Evolutionary conservation across 257 asterid genomes (phyloP).

Genomic region (Salvia hispanica): DNA sequence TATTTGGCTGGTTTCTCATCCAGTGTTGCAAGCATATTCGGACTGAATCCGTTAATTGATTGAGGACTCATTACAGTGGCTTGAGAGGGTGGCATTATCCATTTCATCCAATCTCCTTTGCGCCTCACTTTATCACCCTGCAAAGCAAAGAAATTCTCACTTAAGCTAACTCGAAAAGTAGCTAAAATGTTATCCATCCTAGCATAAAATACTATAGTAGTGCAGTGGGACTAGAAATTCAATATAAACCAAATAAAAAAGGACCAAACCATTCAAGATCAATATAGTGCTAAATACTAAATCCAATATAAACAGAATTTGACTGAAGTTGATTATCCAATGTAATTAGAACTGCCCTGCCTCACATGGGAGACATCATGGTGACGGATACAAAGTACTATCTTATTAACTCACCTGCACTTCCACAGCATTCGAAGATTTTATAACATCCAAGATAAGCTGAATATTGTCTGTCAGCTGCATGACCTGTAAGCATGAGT

Average conservation of each 20-base stretch:
- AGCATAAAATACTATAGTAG: background rate
- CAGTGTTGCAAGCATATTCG: constrained; percentile 44
- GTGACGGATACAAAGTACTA: background rate
- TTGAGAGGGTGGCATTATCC: constrained; percentile 55
- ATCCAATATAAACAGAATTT: background rate
- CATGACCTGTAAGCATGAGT: constrained; percentile 43
- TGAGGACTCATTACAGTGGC: constrained; percentile 43
- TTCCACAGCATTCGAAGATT: constrained; percentile 64
- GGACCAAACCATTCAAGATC: background rate
- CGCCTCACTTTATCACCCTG: constrained; percentile 74
- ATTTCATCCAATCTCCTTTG: constrained; percentile 58
- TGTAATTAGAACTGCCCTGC: background rate
- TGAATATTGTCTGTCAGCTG: constrained; percentile 67
- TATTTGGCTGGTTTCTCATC: constrained; percentile 44
- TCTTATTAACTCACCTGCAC: constrained; percentile 52
- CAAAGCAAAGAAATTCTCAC: constrained; percentile 3
- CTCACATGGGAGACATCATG: background rate
- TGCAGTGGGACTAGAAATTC: background rate
- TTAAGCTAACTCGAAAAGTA: background rate
- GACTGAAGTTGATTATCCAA: background rate
- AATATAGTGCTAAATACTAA: background rate
- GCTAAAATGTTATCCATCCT: background rate
- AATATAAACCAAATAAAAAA: background rate
- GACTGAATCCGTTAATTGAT: constrained; percentile 33
- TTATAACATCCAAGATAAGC: constrained; percentile 52